Conservation (phyloP, 1,284 basidiomycete species). For the Marasmius oreades region DNA sequence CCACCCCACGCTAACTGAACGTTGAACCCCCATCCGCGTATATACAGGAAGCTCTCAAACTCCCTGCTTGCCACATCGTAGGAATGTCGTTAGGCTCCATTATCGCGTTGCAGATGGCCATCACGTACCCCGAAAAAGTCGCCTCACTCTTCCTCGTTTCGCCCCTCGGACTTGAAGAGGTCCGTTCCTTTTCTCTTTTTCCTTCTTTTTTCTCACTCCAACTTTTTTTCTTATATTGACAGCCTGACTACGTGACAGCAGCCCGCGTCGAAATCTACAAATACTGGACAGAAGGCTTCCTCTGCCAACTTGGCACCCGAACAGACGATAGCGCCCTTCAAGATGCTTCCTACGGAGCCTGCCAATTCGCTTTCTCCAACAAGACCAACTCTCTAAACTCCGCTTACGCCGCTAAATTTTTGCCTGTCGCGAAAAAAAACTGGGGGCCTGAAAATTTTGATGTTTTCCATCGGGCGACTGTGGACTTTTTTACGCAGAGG, state of each 20-base stretch:
- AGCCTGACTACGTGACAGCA: conserved; percentile 15
- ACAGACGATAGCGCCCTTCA: conserved; percentile 21
- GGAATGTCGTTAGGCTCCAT: conserved; percentile 34
- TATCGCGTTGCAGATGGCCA: conserved; percentile 32
- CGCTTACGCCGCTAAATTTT: conserved; percentile 20
- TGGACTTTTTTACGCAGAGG: conserved; percentile 12
- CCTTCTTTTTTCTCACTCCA: neutral
- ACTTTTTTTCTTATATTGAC: neutral
- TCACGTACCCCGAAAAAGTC: conserved; percentile 28
- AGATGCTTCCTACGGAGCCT: conserved; percentile 26
- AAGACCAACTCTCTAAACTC: conserved; percentile 18
- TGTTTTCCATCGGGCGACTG: conserved; percentile 6
- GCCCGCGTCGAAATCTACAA: conserved; percentile 17
- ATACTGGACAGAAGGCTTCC: conserved; percentile 26
- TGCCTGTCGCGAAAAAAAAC: conserved; percentile 3
- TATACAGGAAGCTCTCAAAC: conserved; percentile 12
- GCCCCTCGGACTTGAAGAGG: conserved; percentile 18
- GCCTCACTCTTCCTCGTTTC: conserved; percentile 36
- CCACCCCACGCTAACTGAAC: too few species aligned
- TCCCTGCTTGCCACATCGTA: conserved; percentile 24
- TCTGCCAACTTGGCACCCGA: conserved; percentile 16
- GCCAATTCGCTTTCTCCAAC: conserved; percentile 32
- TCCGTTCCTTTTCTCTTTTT: neutral
- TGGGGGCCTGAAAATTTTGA: conserved; percentile 13
- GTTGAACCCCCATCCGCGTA: too few species aligned